Evolutionary conservation across 2,329 filamentous ascomycete species (phyloP).

Genomic region (Alternaria incomplexa): DNA sequence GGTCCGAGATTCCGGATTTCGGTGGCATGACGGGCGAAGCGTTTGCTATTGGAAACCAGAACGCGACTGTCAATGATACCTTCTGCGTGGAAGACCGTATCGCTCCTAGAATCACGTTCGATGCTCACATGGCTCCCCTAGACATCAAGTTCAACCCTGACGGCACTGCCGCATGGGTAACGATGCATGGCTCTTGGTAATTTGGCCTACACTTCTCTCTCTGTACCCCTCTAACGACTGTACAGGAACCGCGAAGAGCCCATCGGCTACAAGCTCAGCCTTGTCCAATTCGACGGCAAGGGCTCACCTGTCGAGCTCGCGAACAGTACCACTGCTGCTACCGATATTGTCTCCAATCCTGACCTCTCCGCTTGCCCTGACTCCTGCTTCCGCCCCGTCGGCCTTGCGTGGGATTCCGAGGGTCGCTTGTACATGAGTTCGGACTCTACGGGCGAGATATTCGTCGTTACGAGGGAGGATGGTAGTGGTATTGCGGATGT

Average conservation of each 20-base stretch:
- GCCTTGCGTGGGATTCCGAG: constrained; percentile 58
- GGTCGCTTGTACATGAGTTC: constrained; percentile 68
- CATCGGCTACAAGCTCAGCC: constrained; percentile 59
- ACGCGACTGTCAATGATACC: constrained; percentile 55
- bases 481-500: constrained; percentile 38
- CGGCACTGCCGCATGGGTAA: constrained; percentile 66
- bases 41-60: constrained; percentile 56
- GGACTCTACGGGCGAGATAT: constrained; percentile 71
- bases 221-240: background rate
- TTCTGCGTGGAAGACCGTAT: constrained; percentile 51
- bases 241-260: constrained; percentile 55
- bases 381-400: constrained; percentile 68
- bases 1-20: constrained; percentile 57
- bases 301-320: constrained; percentile 53
- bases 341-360: constrained; percentile 62
- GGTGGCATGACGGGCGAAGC: constrained; percentile 55
- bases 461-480: constrained; percentile 53
- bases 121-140: constrained; percentile 73
- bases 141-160: constrained; percentile 71
- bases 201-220: background rate
- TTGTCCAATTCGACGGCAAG: constrained; percentile 53
- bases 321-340: constrained; percentile 57
- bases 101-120: constrained; percentile 63
- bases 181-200: constrained; percentile 75
- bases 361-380: constrained; percentile 61